phyloP scores from a whole-genome alignment of 306 rosid species.

The Trichosanthes truncata region DNA sequence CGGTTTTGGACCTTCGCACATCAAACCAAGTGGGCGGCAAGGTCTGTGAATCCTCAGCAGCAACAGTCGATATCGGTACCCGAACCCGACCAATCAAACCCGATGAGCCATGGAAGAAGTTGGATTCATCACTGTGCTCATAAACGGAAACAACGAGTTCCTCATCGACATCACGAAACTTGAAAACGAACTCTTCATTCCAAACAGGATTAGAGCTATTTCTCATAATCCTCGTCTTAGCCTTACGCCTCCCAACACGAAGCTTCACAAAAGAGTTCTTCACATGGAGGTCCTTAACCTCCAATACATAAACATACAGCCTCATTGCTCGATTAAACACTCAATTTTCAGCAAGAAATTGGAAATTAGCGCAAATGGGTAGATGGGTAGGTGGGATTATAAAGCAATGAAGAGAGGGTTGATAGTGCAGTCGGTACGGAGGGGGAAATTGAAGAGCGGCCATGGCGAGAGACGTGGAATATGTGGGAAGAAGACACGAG shows the following conservation, averaged over 20 bases:
- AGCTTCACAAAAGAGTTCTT: constrained; percentile 54
- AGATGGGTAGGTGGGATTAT: neutral
- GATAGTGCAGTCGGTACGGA: neutral
- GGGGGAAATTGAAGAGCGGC: neutral
- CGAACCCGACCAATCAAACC: constrained; percentile 49
- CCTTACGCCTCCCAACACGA: constrained; percentile 46
- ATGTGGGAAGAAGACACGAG: neutral
- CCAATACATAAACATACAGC: constrained; percentile 60
- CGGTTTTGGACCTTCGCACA: constrained; percentile 31
- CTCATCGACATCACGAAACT: constrained; percentile 30
- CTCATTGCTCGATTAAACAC: constrained; percentile 16
- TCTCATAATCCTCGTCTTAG: constrained; percentile 42
- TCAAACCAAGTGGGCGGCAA: constrained; percentile 70
- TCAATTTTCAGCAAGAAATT: neutral
- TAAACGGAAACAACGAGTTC: constrained; percentile 46
- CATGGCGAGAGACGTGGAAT: constrained; percentile 4
- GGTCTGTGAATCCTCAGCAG: constrained; percentile 35
- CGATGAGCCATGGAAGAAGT: constrained; percentile 19
- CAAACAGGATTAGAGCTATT: constrained; percentile 40
- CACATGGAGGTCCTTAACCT: constrained; percentile 46
- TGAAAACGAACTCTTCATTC: constrained; percentile 71
- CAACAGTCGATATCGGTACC: constrained; percentile 37
- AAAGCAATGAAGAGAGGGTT: neutral
- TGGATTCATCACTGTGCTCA: constrained; percentile 21
- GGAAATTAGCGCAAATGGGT: neutral